Evolutionary conservation across 2,329 filamentous ascomycete species (phyloP).

Genomic region (Monosporascus sp.): DNA sequence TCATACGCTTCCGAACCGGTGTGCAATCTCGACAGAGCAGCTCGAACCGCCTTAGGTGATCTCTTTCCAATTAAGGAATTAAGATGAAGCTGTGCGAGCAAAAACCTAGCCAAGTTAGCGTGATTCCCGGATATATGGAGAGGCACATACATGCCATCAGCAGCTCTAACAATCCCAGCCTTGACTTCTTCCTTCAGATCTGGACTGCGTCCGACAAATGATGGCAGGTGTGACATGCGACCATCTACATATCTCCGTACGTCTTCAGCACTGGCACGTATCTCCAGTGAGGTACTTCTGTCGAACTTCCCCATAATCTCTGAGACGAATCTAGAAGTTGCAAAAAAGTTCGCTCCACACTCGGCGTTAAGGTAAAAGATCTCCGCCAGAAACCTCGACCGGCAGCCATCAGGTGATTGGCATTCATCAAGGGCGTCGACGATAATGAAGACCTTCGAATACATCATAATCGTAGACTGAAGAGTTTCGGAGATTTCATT

Average conservation of each 20-base stretch:
- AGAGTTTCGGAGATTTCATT: slow-evolving; percentile 19
- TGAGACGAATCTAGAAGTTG: slow-evolving; percentile 19
- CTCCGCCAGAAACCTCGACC: slow-evolving; percentile 6
- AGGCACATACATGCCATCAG: too few species aligned
- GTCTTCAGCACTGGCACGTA: slow-evolving; percentile 28
- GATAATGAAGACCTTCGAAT: slow-evolving; percentile 18
- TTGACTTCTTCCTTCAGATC: slow-evolving; percentile 18
- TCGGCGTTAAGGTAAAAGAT: slow-evolving; percentile 12
- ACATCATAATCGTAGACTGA: slow-evolving; percentile 5
- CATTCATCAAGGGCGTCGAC: slow-evolving; percentile 21
- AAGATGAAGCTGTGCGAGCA: slow-evolving; percentile 34
- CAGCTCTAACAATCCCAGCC: slow-evolving; percentile 10
- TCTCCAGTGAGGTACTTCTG: slow-evolving; percentile 16
- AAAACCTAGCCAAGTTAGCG: slow-evolving; percentile 27
- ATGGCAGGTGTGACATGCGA: slow-evolving; percentile 14
- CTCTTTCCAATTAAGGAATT: slow-evolving; percentile 27
- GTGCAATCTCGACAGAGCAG: slow-evolving; percentile 25
- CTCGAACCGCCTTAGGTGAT: slow-evolving; percentile 27
- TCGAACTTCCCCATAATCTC: slow-evolving; percentile 16
- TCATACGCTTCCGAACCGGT: slow-evolving; percentile 28
- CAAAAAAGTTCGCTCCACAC: slow-evolving; percentile 14
- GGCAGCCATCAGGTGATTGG: slow-evolving; percentile 3
- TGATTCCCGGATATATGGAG: neutral
- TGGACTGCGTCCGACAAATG: slow-evolving; percentile 7
- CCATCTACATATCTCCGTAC: slow-evolving; percentile 24